Conservation (phyloP, 163 green algal species). For the Trebouxia gelatinosa region DNA sequence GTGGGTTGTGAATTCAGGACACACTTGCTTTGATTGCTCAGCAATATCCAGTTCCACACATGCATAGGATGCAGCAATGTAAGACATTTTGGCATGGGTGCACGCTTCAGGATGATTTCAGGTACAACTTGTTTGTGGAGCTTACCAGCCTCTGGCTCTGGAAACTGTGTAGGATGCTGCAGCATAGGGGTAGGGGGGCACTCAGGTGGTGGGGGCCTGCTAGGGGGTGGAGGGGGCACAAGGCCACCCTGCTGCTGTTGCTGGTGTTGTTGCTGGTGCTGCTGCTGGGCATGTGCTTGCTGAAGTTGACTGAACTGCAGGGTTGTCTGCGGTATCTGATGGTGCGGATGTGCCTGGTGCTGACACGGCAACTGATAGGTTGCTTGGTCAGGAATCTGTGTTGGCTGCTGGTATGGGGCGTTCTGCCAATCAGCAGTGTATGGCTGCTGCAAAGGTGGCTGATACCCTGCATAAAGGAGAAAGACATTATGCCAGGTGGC, state of each 20-base stretch:
- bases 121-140: neutral
- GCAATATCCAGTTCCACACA: neutral
- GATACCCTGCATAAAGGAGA: too few relatives aligned
- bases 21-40: neutral
- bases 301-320: neutral
- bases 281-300: neutral
- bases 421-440: neutral
- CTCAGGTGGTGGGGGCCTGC: neutral
- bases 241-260: too few relatives aligned
- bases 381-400: neutral
- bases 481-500: too few relatives aligned
- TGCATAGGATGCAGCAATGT: neutral
- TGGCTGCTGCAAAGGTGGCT: neutral
- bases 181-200: neutral
- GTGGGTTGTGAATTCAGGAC: neutral
- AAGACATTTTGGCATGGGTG: neutral
- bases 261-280: constrained; percentile 7
- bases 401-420: neutral
- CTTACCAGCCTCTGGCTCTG: constrained; percentile 5
- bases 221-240: neutral
- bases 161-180: neutral
- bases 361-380: neutral
- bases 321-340: neutral
- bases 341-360: neutral
- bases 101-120: neutral